Evolutionary conservation across 768 basidiomycete genomes (phyloP), one percentile per base, ranked within the genome.

Genomic region (Melanogaster broomeanus): DNA sequence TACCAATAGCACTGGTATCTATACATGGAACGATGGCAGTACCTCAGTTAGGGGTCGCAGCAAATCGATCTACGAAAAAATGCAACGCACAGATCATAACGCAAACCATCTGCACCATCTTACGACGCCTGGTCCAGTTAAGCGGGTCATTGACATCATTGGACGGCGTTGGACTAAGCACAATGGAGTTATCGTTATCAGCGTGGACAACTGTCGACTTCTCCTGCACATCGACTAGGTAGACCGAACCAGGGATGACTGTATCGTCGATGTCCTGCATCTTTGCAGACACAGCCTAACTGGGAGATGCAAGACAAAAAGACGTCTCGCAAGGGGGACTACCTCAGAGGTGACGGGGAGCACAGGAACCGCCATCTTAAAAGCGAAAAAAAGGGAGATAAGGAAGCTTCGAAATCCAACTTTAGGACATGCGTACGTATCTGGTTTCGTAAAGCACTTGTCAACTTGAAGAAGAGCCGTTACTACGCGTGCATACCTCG

Each of bases 141-240:
- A 62, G 45, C 12, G 61, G 61, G 42, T 62, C 61, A 19, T 62
- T 59, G 2, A 61, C 44, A 22, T 62, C 54, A 37, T 51, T 62
- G n/a, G 61, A 63, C 33, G 61, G 61, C 30, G 57, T 56, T n/a
- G 61, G 61, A 49, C 53, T 58, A 19, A 62, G 61, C 10, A 62
- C 61, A 39, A 62, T 62, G 22, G 57, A 45, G 40, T 47, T 51
- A 25, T 54, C 39, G 24, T 49, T 46, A 22, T n/a, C 54, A 9
- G 53, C 53, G 21, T 62, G 61, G 31, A 53, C 39, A 24, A 49
- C 47, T 1, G 50, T 35, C 39, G 49, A 45, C 21, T 51, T 50
- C 13, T 51, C 58, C n/a, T 59, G 53, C 11, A 62, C 57, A 34
- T 62, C 61, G n/a, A 62, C 61, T 12, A 62, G 55, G 42, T 62